Evolutionary conservation across 2,329 filamentous ascomycete genomes (phyloP).

Genomic region (Aspergillus vadensis): DNA sequence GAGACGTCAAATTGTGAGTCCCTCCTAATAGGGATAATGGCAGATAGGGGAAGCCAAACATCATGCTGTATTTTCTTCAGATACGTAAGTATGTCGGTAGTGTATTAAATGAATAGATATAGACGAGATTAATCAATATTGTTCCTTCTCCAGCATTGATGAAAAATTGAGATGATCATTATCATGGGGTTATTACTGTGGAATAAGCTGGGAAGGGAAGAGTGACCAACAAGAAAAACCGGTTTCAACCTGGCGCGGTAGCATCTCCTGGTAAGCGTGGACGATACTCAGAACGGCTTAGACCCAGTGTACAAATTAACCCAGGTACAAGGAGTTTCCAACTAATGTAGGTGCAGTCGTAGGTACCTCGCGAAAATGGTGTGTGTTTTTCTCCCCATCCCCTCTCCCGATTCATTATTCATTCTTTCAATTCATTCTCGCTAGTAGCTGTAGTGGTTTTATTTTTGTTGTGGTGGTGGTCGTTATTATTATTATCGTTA

Average conservation of each 20-base stretch:
- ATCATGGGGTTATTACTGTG: not conserved
- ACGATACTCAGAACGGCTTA: conserved; percentile 8
- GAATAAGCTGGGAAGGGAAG: not conserved
- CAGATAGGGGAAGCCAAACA: not conserved
- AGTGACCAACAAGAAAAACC: conserved; percentile 4
- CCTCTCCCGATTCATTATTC: too few species aligned
- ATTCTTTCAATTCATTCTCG: too few species aligned
- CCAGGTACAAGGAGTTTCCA: not conserved
- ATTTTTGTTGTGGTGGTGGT: too few species aligned
- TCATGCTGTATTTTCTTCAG: not conserved
- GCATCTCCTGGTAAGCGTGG: not conserved
- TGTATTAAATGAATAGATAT: not conserved
- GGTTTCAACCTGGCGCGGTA: conserved; percentile 5
- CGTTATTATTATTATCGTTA: not conserved
- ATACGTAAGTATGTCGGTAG: too few species aligned
- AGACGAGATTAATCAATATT: not conserved
- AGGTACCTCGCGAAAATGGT: not conserved
- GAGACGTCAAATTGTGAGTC: not conserved
- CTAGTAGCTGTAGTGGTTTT: too few species aligned
- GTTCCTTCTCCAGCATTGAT: not conserved
- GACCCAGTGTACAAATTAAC: not conserved
- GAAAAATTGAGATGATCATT: not conserved
- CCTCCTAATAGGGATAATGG: not conserved
- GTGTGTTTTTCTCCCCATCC: too few species aligned
- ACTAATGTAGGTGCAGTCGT: not conserved